These are phyloP conservation scores for Mycena amicta DNA, from an alignment of 768 basidiomycete genomes.

Conservation along the genomic window DNA sequence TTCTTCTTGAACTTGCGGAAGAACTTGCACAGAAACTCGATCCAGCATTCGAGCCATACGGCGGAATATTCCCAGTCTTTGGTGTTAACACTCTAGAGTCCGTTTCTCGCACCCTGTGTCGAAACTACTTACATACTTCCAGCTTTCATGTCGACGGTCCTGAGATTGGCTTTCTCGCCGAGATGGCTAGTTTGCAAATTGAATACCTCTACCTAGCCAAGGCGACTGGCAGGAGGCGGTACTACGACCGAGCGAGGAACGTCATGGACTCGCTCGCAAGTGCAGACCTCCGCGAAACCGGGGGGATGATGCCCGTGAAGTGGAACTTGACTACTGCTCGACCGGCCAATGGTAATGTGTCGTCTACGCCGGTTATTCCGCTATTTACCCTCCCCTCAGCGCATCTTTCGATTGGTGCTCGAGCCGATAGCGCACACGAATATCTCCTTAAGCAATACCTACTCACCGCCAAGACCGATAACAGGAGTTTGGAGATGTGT, in stretches of 20 bases:
- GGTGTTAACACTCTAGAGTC: constrained; percentile 68
- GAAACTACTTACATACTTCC: neutral
- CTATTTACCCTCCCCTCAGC: constrained; percentile 20
- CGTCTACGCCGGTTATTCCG: neutral
- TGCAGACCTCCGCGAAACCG: constrained; percentile 46
- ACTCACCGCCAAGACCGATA: constrained; percentile 64
- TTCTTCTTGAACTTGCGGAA: constrained; percentile 71
- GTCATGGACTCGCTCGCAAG: constrained; percentile 51
- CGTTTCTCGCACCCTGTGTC: constrained; percentile 15
- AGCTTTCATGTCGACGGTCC: constrained; percentile 37
- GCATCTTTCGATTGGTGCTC: constrained; percentile 62
- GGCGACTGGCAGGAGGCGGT: constrained; percentile 68
- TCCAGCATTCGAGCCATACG: constrained; percentile 68
- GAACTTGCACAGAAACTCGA: constrained; percentile 77
- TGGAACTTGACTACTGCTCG: constrained; percentile 56
- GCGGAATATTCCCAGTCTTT: constrained; percentile 67
- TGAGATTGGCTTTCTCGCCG: constrained; percentile 59
- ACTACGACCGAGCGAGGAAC: constrained; percentile 55
- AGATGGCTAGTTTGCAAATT: constrained; percentile 80
- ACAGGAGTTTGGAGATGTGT: constrained; percentile 68
- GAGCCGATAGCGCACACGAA: constrained; percentile 76
- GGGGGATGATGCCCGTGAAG: constrained; percentile 64
- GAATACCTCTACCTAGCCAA: constrained; percentile 87
- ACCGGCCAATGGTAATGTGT: constrained; percentile 48
- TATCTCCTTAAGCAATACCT: constrained; percentile 77